Evolutionary conservation across 2,329 filamentous ascomycete genomes (phyloP).

Genomic region (Paecilomyces fulvus): DNA sequence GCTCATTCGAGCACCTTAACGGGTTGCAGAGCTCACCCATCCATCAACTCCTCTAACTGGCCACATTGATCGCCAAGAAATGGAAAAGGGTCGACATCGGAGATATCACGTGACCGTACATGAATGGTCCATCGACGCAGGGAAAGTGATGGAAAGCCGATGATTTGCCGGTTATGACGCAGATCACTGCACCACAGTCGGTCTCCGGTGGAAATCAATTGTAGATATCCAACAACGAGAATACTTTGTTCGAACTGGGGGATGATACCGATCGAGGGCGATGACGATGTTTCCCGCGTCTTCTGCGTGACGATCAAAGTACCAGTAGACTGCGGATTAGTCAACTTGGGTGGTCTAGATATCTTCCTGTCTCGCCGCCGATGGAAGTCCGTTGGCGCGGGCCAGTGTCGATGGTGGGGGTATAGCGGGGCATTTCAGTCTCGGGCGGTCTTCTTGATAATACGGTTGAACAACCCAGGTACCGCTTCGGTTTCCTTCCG

Average conservation of each 20-base stretch:
- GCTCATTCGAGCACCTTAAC: too few species aligned
- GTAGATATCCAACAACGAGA: too few species aligned
- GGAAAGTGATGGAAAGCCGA: not conserved
- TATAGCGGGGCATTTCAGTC: constrained; percentile 15
- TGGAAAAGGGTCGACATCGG: not conserved
- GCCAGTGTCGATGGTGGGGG: not conserved
- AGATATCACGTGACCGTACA: not conserved
- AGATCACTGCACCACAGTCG: not conserved
- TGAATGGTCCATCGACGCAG: not conserved
- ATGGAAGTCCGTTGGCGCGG: not conserved
- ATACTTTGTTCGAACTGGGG: too few species aligned
- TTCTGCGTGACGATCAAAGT: not conserved
- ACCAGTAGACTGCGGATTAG: constrained; percentile 10
- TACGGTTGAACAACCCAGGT: constrained; percentile 17
- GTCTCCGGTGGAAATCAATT: not conserved
- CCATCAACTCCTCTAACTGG: not conserved
- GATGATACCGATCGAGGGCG: too few species aligned
- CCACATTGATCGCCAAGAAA: not conserved
- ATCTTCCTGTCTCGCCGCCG: constrained; percentile 1
- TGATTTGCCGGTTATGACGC: not conserved
- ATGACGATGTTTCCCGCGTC: too few species aligned
- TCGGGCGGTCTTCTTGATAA: constrained; percentile 30
- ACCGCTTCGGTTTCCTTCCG: constrained; percentile 29
- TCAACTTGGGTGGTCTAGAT: constrained; percentile 13
- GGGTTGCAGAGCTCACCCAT: not conserved